Conservation (phyloP, 768 basidiomycete species). For the Leccinum rimulosum region DNA sequence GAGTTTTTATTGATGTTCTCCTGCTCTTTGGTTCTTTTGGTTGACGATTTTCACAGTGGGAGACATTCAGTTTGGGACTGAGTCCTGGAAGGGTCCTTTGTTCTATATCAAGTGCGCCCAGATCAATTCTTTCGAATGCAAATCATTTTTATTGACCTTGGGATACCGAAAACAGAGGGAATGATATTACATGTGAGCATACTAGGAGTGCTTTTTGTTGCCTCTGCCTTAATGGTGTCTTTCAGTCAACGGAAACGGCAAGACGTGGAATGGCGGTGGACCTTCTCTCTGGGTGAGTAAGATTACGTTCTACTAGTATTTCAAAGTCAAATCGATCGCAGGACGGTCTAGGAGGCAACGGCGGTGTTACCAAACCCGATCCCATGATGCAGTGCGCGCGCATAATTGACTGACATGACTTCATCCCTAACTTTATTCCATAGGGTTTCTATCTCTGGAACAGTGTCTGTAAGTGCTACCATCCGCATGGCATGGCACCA, state of each 20-base stretch:
- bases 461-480: constrained; percentile 23
- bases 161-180: constrained; percentile 37
- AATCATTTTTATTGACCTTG: not conserved
- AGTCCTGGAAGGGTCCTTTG: constrained; percentile 52
- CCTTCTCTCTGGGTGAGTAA: constrained; percentile 41
- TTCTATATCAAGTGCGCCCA: constrained; percentile 46
- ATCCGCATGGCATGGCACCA: not conserved
- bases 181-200: constrained; percentile 45
- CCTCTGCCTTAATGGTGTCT: not conserved
- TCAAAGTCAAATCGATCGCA: constrained; percentile 4
- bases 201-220: not conserved
- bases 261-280: constrained; percentile 42
- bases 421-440: not conserved
- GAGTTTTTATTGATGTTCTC: constrained; percentile 14
- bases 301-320: not conserved
- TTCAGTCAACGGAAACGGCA: constrained; percentile 40
- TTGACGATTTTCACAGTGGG: constrained; percentile 40
- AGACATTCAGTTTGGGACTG: constrained; percentile 53
- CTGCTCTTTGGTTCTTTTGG: not conserved
- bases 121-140: not conserved
- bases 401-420: not conserved
- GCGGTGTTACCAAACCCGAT: constrained; percentile 21
- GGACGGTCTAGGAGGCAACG: constrained; percentile 26
- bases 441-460: constrained; percentile 42
- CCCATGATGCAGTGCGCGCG: constrained; percentile 42